Percentiles rank a stretch among this genome's conserved stretches.
These are phyloP conservation scores for Scheffersomyces spartinae DNA, from an alignment of 805 yeast genomes.

Conservation along the genomic window DNA sequence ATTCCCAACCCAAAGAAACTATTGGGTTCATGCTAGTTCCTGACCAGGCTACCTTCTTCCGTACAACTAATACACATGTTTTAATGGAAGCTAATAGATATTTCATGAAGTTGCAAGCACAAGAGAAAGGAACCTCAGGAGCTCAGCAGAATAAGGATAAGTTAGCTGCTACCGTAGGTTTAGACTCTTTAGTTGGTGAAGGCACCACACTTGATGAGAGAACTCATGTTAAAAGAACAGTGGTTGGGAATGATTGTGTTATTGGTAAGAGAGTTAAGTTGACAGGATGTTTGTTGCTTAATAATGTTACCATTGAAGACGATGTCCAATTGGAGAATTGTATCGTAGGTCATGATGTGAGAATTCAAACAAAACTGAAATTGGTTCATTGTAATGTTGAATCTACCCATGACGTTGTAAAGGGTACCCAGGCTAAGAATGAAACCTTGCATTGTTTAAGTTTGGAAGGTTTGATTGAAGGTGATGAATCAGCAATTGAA, in stretches of 20 bases:
- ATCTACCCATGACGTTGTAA: slow-evolving; percentile 57
- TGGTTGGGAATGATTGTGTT: slow-evolving; percentile 60
- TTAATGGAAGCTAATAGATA: slow-evolving; percentile 85
- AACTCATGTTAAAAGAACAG: slow-evolving; percentile 78
- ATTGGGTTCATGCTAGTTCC: slow-evolving; percentile 68
- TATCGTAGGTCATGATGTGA: slow-evolving; percentile 62
- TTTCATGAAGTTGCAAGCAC: slow-evolving; percentile 56
- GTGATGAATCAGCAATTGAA: slow-evolving; percentile 14
- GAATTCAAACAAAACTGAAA: slow-evolving; percentile 51
- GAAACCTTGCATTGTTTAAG: slow-evolving; percentile 40
- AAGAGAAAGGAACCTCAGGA: slow-evolving; percentile 14
- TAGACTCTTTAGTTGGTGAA: slow-evolving; percentile 71
- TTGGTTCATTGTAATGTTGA: slow-evolving; percentile 80
- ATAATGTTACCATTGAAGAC: slow-evolving; percentile 64
- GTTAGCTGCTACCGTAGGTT: slow-evolving; percentile 67
- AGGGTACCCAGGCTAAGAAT: slow-evolving; percentile 44
- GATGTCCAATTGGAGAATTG: slow-evolving; percentile 78
- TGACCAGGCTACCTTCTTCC: slow-evolving; percentile 52
- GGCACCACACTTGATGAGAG: slow-evolving; percentile 64
- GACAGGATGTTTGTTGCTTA: slow-evolving; percentile 73
- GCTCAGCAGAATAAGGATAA: slow-evolving; percentile 31
- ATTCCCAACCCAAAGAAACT: slow-evolving; percentile 43
- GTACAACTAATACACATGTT: slow-evolving; percentile 70
- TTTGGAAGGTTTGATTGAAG: slow-evolving; percentile 28
- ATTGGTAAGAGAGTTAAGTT: slow-evolving; percentile 83